Evolutionary conservation across 2,329 filamentous ascomycete genomes (phyloP), one percentile per base, ranked within the genome.

Genomic region (Cercospora sp.): DNA sequence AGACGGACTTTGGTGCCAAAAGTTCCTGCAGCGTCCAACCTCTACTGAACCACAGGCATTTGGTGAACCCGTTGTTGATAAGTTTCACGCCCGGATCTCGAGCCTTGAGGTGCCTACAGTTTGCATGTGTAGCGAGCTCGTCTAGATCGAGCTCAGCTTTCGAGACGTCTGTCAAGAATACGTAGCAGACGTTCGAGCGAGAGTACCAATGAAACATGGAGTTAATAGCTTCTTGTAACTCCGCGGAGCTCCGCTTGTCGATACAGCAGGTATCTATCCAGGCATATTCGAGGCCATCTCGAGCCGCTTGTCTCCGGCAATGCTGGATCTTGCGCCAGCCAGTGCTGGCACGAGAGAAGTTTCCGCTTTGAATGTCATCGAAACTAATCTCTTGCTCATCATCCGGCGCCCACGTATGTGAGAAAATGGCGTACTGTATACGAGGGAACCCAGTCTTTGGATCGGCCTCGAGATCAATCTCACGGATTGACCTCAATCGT

Each of bases 201-300:
- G 33, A 28, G 26, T 62, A 62, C 60, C 60, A 62, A 6, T 28
- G 33, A 8, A 26, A 62, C 60, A 42, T 45, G n/a, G 33, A 51
- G 26, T 58, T 33, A 31, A 58, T 58, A 8, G 53, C 53, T 18
- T 58, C 53, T n/a, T 58, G 53, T 26, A 62, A 26, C 40, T 62
- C 60, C 20, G 60, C 60, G 10, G 30, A 40, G 16, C 33, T 45
- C 23, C 33, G 36, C 18, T 62, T 62, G 20, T 62, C 60, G 33
- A 62, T 62, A 20, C 60, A 62, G 60, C 33, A 45, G 8, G 33
- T 62, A n/a, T 62, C 60, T 16, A 62, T 28, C 60, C 60, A 62
- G 20, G 33, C 60, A 42, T 48, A 62, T 4, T 10, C 18, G 18
- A 62, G 33, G 9, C 60, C 60, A 26, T 48, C 33, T 23, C 16